phyloP scores from a whole-genome alignment of 352 stramenopile species.

The Phytopythium vexans region DNA sequence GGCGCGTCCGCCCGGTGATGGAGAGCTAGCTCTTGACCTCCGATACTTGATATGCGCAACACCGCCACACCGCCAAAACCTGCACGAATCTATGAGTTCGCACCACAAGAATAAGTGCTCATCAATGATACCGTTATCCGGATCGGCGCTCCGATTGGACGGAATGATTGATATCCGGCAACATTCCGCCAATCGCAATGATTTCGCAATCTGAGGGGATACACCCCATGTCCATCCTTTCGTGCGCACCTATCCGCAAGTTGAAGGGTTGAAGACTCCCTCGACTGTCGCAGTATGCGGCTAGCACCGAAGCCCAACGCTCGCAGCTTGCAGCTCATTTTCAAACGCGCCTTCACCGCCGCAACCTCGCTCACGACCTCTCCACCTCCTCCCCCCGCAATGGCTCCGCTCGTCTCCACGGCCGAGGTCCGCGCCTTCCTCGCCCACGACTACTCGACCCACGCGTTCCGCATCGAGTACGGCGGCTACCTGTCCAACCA shows the following conservation, averaged over 20 bases:
- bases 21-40: too few species aligned
- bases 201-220: too few species aligned
- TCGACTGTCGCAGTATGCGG: too few species aligned
- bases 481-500: constrained; percentile 35
- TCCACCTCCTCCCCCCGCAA: not conserved
- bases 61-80: not conserved
- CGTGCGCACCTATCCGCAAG: too few species aligned
- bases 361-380: not conserved
- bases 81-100: not conserved
- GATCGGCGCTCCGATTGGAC: not conserved
- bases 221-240: too few species aligned
- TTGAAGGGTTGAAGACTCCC: too few species aligned
- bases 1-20: too few species aligned
- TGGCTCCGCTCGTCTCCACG: constrained; percentile 4
- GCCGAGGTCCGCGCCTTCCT: constrained; percentile 25
- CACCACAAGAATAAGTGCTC: constrained; percentile 2
- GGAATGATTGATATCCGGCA: not conserved
- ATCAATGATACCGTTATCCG: not conserved
- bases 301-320: too few species aligned
- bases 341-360: constrained; percentile 4
- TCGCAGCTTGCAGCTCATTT: constrained; percentile 9
- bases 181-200: too few species aligned
- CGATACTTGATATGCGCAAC: too few species aligned
- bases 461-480: constrained; percentile 34
- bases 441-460: constrained; percentile 28